A percentile compares a stretch with the other conserved stretches of the same genome.
These are phyloP conservation scores for Solanum sejunctum DNA, from an alignment of 257 asterid genomes.

Conservation along the genomic window DNA sequence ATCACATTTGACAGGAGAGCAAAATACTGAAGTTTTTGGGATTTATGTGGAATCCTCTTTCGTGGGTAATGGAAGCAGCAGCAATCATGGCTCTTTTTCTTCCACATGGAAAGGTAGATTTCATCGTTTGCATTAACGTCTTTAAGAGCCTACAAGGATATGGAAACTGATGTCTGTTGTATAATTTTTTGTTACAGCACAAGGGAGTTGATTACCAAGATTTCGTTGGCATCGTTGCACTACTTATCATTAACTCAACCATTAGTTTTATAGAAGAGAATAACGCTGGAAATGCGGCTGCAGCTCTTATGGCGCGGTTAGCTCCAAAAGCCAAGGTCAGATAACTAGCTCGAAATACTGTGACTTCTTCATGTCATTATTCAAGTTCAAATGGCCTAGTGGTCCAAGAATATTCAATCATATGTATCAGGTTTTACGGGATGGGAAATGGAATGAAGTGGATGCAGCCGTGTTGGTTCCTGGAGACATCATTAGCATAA, in stretches of 20 bases:
- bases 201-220: constrained; percentile 15
- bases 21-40: constrained; percentile 23
- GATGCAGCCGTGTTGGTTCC: constrained; percentile 30
- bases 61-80: constrained; percentile 32
- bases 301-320: constrained; percentile 28
- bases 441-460: constrained; percentile 23
- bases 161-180: neutral
- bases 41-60: constrained; percentile 27
- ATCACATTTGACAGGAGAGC: constrained; percentile 10
- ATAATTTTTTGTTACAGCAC: neutral
- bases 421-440: constrained; percentile 17
- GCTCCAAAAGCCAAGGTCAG: constrained; percentile 30
- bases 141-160: neutral
- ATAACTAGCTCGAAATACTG: neutral
- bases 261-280: constrained; percentile 26
- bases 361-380: neutral
- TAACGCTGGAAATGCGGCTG: constrained; percentile 30
- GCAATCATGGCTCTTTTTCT: constrained; percentile 19
- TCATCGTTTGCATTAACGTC: neutral
- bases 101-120: constrained; percentile 13
- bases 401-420: neutral
- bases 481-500: constrained; percentile 28
- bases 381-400: neutral
- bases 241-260: constrained; percentile 19
- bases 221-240: constrained; percentile 12